These are phyloP conservation scores for Aspergillus bertholletiae DNA, from an alignment of 495 filamentous ascomycete genomes.

Conservation along the genomic window DNA sequence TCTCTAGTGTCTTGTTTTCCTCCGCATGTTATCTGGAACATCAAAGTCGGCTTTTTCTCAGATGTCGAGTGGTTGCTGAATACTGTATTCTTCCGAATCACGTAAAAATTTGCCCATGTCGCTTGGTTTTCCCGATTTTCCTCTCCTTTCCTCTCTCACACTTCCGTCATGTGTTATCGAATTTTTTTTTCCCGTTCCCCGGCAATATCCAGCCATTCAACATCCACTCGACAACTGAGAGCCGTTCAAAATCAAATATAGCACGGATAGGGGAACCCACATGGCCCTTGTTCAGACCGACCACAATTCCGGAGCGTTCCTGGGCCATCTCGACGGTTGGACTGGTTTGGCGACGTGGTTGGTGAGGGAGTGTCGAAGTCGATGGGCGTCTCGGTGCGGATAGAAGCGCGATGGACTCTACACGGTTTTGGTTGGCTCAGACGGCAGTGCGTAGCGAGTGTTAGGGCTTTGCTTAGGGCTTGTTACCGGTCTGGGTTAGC, in stretches of 20 bases:
- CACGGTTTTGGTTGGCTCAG: slow-evolving; percentile 33
- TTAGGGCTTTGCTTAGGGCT: slow-evolving; percentile 14
- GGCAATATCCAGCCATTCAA: slow-evolving; percentile 2
- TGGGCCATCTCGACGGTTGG: slow-evolving; percentile 54
- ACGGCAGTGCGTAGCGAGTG: slow-evolving; percentile 22
- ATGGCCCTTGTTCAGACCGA: slow-evolving; percentile 86
- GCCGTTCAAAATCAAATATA: slow-evolving; percentile 13
- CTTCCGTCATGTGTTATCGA: neutral
- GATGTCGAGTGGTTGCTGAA: slow-evolving; percentile 10
- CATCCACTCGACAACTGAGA: slow-evolving; percentile 5
- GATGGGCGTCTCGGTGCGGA: slow-evolving; percentile 33
- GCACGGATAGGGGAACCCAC: slow-evolving; percentile 52
- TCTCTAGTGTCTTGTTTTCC: neutral
- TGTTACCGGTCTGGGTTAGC: neutral
- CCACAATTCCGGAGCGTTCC: slow-evolving; percentile 71
- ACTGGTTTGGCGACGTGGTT: slow-evolving; percentile 44
- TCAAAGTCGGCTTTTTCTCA: slow-evolving; percentile 1
- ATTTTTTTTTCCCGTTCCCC: neutral
- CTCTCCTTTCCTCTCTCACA: neutral
- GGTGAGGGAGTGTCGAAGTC: slow-evolving; percentile 33
- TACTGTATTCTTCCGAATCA: neutral
- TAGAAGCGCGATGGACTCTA: slow-evolving; percentile 31
- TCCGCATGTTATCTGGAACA: neutral
- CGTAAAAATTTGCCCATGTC: neutral
- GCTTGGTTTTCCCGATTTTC: neutral